Conservation (phyloP, 768 basidiomycete species). For the Botryobasidium botryosum region DNA sequence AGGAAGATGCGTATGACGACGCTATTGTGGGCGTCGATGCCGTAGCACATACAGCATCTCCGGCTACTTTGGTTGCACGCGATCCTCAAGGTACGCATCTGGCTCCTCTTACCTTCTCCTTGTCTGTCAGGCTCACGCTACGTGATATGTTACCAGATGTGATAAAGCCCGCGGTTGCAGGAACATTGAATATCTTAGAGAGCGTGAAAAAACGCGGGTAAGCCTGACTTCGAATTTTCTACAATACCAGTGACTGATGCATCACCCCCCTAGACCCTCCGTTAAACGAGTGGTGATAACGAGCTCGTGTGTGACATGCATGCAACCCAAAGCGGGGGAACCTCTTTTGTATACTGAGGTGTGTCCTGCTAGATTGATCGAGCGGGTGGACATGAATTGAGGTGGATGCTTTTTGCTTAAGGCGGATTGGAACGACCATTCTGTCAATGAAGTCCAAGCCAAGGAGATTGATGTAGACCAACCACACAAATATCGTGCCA, state of each 20-base stretch:
- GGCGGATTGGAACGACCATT: constrained; percentile 42
- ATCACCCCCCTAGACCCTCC: constrained; percentile 5
- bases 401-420: constrained; percentile 23
- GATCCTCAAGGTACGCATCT: constrained; percentile 10
- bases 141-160: too few species aligned
- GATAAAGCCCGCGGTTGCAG: constrained; percentile 27
- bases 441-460: constrained; percentile 29
- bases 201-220: constrained; percentile 18
- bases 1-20: constrained; percentile 46
- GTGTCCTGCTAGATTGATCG: too few species aligned
- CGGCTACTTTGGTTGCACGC: constrained; percentile 20
- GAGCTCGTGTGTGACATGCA: constrained; percentile 38
- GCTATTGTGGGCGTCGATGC: constrained; percentile 62
- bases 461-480: constrained; percentile 29
- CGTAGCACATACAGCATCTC: constrained; percentile 53
- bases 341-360: constrained; percentile 3
- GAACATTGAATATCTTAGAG: constrained; percentile 26
- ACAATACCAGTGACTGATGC: too few species aligned
- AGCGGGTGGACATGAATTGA: too few species aligned
- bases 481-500: constrained; percentile 36
- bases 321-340: constrained; percentile 14
- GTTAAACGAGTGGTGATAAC: constrained; percentile 58
- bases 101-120: not conserved
- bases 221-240: not conserved
- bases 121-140: too few species aligned